Base-by-base conservation (phyloP, 1,139 yeast genomes). In the Saccharomyces hybrid region DNA sequence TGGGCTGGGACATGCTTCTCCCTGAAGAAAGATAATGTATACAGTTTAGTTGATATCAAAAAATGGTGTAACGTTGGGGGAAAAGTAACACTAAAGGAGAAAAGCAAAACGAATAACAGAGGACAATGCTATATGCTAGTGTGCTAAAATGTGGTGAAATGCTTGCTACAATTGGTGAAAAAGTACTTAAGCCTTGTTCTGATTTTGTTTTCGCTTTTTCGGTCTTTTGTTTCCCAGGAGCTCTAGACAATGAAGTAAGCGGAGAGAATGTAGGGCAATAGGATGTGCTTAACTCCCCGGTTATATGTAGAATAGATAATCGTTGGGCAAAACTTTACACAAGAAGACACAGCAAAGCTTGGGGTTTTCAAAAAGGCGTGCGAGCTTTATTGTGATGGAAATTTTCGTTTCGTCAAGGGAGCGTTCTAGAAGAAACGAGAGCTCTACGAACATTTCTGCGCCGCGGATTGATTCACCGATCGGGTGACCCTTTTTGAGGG, bases 171-270 rank as follows among this genome's bases (percentile, higher is more conserved):
- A 19, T 16, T 11, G 44, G 25, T 19, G 25, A 19, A 19, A 38
- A 19, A 38, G 25, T 38, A 38, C 19, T 9, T 19, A 38, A 19
- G 26, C 23, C 44, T 38, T 38, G 25, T 38, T 38, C 44, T 38
- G 44, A 38, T 38, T 38, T 38, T 19, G 44, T 11, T 14, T 38
- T 38, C 25, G 25, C n/a, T 38, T 38, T 38, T 38, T 38, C 44
- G 44, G 44, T 38, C 44, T 38, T 38, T 38, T 38, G n/a, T 38
- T 38, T 38, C 44, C 42, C 44, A 38, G 44, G 44, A 38, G 44
- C 44, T 38, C 25, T 19, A 38, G 13, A 38, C 23, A 38, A 38
- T 38, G 19, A 38, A 38, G 44, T 19, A 19, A 38, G 16, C 44
- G 44, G 44, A 38, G 44, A 9, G 44, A 19, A 14, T 16, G 25